These are phyloP conservation scores for Salvia hispanica DNA, from an alignment of 257 asterid genomes.

Conservation along the genomic window DNA sequence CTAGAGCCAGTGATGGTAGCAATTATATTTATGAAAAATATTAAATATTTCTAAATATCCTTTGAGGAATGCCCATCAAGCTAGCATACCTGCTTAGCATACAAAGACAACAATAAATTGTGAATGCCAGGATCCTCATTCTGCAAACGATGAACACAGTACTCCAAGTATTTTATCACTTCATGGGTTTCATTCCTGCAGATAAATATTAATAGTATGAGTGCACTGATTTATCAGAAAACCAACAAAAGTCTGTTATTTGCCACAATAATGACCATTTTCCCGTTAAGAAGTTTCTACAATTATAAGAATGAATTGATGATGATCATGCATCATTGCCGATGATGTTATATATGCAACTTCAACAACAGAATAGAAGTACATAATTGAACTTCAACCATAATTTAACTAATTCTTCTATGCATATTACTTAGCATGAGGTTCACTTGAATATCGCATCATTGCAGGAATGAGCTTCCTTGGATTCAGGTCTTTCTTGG, in stretches of 20 bases:
- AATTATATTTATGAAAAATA: conserved; percentile 34
- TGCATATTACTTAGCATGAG: conserved; percentile 82
- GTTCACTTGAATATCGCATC: conserved; percentile 99
- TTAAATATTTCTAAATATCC: neutral
- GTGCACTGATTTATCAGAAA: conserved; percentile 21
- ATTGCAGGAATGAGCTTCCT: conserved; percentile 97
- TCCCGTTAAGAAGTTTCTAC: conserved; percentile 22
- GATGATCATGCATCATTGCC: conserved; percentile 19
- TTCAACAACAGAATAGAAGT: conserved; percentile 15
- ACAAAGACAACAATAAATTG: conserved; percentile 84
- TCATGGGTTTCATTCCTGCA: conserved; percentile 98
- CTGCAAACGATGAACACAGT: conserved; percentile 91
- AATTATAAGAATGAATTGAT: conserved; percentile 7
- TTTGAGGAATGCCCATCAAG: conserved; percentile 17
- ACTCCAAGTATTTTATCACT: conserved; percentile 92
- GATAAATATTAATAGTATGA: conserved; percentile 19
- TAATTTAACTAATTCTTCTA: conserved; percentile 17
- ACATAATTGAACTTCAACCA: conserved; percentile 20
- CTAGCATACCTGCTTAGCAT: conserved; percentile 79
- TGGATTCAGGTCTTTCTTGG: conserved; percentile 80
- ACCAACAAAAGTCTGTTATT: conserved; percentile 18
- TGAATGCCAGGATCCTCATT: conserved; percentile 97
- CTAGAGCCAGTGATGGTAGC: conserved; percentile 41
- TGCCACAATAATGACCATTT: conserved; percentile 13
- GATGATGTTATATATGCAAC: conserved; percentile 5